Conservation (phyloP, 106 monocot species). For the Posidonia australis region DNA sequence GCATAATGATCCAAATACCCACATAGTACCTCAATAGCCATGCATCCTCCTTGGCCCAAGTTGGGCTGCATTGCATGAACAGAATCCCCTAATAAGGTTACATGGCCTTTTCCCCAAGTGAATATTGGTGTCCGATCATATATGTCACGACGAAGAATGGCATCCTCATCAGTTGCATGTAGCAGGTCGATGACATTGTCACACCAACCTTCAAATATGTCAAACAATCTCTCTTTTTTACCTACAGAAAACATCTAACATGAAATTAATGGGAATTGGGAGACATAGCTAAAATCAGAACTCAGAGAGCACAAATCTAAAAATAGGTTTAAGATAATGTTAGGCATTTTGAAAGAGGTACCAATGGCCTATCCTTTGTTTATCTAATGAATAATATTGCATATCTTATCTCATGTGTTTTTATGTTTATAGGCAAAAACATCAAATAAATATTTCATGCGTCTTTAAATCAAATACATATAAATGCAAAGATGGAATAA, state of each 20-base stretch:
- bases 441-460: too few species aligned
- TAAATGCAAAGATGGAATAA: too few species aligned
- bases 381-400: too few species aligned
- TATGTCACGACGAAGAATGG: constrained; percentile 93
- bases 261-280: background rate
- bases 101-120: constrained; percentile 84
- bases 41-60: constrained; percentile 99
- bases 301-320: too few species aligned
- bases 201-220: constrained; percentile 89
- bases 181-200: constrained; percentile 84
- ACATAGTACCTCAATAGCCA: constrained; percentile 92
- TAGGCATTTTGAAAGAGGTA: too few species aligned
- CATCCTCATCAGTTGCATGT: constrained; percentile 80
- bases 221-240: constrained; percentile 71
- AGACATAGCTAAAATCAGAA: background rate
- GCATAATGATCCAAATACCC: background rate
- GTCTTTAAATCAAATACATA: too few species aligned
- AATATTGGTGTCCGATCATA: constrained; percentile 78
- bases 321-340: too few species aligned
- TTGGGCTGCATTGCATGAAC: constrained; percentile 99
- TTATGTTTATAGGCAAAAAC: too few species aligned
- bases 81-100: constrained; percentile 92
- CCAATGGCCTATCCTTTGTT: too few species aligned
- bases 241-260: constrained; percentile 34
- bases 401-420: too few species aligned